Base-by-base conservation (phyloP, 78 protist species). In the Dictyostelium intermedium region DNA sequence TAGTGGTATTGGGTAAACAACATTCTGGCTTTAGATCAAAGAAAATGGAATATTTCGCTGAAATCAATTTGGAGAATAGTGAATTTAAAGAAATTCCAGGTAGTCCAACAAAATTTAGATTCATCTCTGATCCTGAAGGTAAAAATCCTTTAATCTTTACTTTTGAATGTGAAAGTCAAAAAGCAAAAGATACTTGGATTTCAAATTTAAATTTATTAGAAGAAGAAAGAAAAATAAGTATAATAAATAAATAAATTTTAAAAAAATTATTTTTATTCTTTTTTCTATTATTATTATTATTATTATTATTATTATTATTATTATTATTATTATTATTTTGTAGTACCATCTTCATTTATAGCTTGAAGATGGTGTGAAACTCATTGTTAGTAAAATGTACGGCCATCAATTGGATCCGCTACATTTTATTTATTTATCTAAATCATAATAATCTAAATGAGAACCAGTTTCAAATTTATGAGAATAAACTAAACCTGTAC, bases 41-140 rank as follows among this genome's bases (percentile, higher is more conserved):
- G 47, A 80, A 34, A 50, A 43, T 63, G 32, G 94, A 89, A 70
- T 89, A 56, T 39, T 39, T 80, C 23, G 61, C 74, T 60, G 94
- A 80, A 13, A 89, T 89, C 27, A 34, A 89, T 81, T n/a, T 89
- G 34, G 73, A 80, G 23, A 80, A 89, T 43, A 34, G 78, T 35
- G 94, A 89, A 50, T 89, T 89, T n/a, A 89, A 89, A 69, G 82
- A 73, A 39, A 78, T 89, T 45, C 53, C 70, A 0, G 45, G 50
- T 45, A 70, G 93, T 87, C 76, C 73, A 20, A 87, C 61, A 14
- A 30, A 34, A 69, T 89, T 89, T 69, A 80, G 94, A 80, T 89
- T 89, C 50, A 89, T 89, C 32, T 70, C 82, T 2, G 94, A 89
- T 50, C 87, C 94, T 11, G 87, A 89, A 80, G 94, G 94, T 20